A percentile compares a stretch with the other conserved stretches of the same genome.
phyloP scores from a whole-genome alignment of 257 asterid species.

The Petrea volubilis region DNA sequence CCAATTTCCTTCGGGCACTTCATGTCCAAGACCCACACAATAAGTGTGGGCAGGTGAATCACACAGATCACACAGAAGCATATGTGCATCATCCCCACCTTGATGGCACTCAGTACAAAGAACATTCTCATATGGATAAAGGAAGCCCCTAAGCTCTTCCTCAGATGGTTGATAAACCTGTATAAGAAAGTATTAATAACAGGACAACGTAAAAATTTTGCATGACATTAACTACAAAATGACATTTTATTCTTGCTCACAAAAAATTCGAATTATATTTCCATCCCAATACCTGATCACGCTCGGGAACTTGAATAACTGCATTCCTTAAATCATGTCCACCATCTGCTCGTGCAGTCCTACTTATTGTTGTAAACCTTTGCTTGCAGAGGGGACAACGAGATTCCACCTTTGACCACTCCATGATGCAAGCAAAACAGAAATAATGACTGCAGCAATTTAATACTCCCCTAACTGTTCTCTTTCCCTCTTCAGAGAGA shows the following conservation, averaged over 20 bases:
- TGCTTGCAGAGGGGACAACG: slow-evolving; percentile 84
- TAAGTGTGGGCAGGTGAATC: slow-evolving; percentile 82
- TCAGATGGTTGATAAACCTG: slow-evolving; percentile 86
- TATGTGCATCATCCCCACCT: slow-evolving; percentile 74
- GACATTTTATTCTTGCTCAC: neutral
- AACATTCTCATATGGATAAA: slow-evolving; percentile 65
- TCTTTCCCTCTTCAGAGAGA: slow-evolving; percentile 65
- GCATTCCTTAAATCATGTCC: slow-evolving; percentile 40
- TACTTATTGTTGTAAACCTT: slow-evolving; percentile 58
- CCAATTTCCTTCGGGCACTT: slow-evolving; percentile 89
- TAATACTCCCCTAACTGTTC: slow-evolving; percentile 54
- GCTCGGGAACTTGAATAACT: slow-evolving; percentile 54
- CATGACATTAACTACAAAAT: neutral
- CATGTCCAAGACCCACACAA: slow-evolving; percentile 72
- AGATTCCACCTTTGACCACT: slow-evolving; percentile 87
- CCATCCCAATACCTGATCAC: slow-evolving; percentile 63
- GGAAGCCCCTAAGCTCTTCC: slow-evolving; percentile 73
- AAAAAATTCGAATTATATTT: neutral
- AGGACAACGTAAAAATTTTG: neutral
- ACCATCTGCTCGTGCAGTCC: slow-evolving; percentile 42
- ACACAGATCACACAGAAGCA: slow-evolving; percentile 84
- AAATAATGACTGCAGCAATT: slow-evolving; percentile 75
- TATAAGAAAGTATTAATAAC: slow-evolving; percentile 2
- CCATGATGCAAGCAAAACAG: slow-evolving; percentile 80
- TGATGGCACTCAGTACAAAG: slow-evolving; percentile 63